Percentiles rank a stretch among this genome's conserved stretches.
Conservation (phyloP, 495 filamentous ascomycete genomes). For the Aspergillus conjunctus region DNA sequence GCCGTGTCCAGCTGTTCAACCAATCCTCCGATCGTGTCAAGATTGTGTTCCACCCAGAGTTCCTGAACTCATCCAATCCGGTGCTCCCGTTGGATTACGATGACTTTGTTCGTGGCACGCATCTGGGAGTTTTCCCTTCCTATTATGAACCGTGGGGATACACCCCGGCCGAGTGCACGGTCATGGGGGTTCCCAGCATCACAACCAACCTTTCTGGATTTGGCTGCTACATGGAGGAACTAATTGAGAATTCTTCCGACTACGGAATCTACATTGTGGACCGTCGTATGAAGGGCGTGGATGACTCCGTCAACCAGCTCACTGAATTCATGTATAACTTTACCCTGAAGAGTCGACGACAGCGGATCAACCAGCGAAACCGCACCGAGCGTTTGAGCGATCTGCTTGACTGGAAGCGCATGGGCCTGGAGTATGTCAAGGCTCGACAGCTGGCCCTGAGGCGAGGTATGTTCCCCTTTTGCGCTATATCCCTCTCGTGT, state of each 20-base stretch:
- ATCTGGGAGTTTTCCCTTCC: slow-evolving; percentile 92
- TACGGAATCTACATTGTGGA: slow-evolving; percentile 99
- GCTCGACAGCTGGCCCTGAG: slow-evolving; percentile 89
- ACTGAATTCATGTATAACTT: slow-evolving; percentile 94
- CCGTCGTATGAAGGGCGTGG: slow-evolving; percentile 90
- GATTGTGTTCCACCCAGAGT: slow-evolving; percentile 97
- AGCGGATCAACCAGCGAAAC: slow-evolving; percentile 98
- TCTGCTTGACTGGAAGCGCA: slow-evolving; percentile 96
- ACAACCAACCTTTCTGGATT: slow-evolving; percentile 98
- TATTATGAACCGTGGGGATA: slow-evolving; percentile 99
- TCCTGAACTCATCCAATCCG: slow-evolving; percentile 92
- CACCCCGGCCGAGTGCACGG: slow-evolving; percentile 96
- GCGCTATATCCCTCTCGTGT: not conserved
- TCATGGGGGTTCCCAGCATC: slow-evolving; percentile 98
- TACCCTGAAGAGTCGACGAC: slow-evolving; percentile 86
- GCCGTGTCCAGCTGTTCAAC: slow-evolving; percentile 95
- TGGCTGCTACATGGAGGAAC: slow-evolving; percentile 98
- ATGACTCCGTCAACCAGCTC: slow-evolving; percentile 96
- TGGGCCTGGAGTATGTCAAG: slow-evolving; percentile 99
- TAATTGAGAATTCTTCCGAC: slow-evolving; percentile 96
- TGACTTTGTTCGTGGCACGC: slow-evolving; percentile 96
- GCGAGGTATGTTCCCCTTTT: slow-evolving; percentile 55
- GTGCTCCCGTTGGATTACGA: slow-evolving; percentile 96
- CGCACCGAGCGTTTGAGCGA: slow-evolving; percentile 95
- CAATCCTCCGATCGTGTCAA: slow-evolving; percentile 93